Evolutionary conservation across 1,139 yeast species (phyloP).

Genomic region (Torulaspora pretoriensis): DNA sequence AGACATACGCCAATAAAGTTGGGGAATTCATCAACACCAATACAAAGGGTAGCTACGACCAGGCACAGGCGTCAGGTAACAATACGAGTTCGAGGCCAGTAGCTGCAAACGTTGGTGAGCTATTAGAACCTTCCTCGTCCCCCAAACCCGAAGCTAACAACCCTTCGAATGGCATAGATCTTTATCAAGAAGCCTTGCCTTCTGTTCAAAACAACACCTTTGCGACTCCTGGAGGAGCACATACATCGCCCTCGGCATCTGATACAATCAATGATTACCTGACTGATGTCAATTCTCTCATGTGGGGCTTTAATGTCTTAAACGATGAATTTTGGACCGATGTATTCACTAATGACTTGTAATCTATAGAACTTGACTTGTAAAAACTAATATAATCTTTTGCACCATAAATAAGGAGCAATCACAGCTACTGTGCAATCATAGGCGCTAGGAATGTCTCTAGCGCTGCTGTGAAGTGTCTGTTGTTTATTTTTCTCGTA

Average conservation of each 20-base stretch:
- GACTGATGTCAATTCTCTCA: constrained; percentile 28
- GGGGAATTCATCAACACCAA: constrained; percentile 17
- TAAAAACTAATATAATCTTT: background rate
- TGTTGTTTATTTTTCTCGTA: constrained; percentile 30
- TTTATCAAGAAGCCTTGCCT: constrained; percentile 2
- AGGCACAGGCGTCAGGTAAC: background rate
- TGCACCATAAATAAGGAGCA: background rate
- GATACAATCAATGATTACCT: constrained; percentile 28
- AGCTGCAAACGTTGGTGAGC: background rate
- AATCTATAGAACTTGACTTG: constrained; percentile 1
- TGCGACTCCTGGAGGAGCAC: constrained; percentile 8
- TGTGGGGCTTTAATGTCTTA: constrained; percentile 30
- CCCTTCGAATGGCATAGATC: background rate
- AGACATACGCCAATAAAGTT: constrained; percentile 56
- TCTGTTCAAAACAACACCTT: background rate
- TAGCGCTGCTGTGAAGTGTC: constrained; percentile 29
- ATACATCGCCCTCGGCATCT: constrained; percentile 20
- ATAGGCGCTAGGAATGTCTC: constrained; percentile 34
- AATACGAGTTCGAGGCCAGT: background rate
- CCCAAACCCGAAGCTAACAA: background rate
- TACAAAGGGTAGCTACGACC: background rate
- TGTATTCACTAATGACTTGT: constrained; percentile 23
- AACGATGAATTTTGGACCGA: constrained; percentile 36
- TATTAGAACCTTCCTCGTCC: background rate
- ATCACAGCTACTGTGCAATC: constrained; percentile 19